A percentile compares a stretch with the other conserved stretches of the same genome.
Conservation (phyloP, 23 red algal genomes). For the Gracilariopsis chorda region DNA sequence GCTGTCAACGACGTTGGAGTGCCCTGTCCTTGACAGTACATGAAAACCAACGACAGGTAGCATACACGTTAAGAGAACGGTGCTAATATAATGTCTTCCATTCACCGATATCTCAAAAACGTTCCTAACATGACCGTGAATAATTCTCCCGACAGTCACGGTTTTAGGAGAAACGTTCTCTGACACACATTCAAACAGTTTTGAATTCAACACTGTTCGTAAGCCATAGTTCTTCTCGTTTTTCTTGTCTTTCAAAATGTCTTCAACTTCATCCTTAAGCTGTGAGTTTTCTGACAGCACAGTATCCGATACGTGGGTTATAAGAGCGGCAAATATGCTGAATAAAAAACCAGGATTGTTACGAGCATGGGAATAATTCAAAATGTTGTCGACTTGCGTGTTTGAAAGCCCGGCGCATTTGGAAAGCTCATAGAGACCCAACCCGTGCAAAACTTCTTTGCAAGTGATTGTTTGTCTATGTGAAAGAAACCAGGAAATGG, state of each 20-base stretch:
- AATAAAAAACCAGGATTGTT: neutral
- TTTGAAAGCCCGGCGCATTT: neutral
- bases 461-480: slow-evolving; percentile 9
- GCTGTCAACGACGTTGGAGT: neutral
- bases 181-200: too few relatives aligned
- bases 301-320: neutral
- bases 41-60: slow-evolving; percentile 11
- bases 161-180: too few relatives aligned
- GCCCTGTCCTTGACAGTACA: slow-evolving; percentile 15
- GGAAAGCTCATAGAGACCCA: neutral
- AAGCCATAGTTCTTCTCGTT: too few relatives aligned
- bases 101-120: neutral
- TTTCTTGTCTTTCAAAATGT: too few relatives aligned
- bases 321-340: neutral
- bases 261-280: neutral
- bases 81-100: neutral
- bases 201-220: too few relatives aligned
- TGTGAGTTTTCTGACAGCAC: neutral
- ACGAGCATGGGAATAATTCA: neutral
- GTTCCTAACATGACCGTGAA: neutral
- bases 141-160: neutral
- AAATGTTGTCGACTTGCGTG: slow-evolving; percentile 13
- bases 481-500: slow-evolving; percentile 30
- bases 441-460: slow-evolving; percentile 2
- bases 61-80: neutral